phyloP scores from a whole-genome alignment of 148 eudicot species.

The Rhododendron ovatum region DNA sequence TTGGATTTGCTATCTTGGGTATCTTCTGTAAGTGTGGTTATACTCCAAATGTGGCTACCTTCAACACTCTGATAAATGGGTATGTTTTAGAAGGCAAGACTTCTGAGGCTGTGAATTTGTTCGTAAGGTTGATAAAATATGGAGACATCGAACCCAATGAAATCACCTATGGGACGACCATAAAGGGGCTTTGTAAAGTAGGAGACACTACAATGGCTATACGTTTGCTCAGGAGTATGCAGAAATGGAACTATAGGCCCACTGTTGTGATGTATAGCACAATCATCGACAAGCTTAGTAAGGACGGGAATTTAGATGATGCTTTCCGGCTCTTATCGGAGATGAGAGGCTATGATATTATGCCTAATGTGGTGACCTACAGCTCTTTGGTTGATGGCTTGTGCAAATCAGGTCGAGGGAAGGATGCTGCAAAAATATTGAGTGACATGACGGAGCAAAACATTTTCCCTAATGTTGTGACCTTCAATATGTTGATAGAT shows the following conservation, averaged over 20 bases:
- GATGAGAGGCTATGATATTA: constrained; percentile 3
- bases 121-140: neutral
- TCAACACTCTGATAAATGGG: neutral
- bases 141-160: constrained; percentile 1
- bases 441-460: constrained; percentile 1
- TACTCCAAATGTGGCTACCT: constrained; percentile 7
- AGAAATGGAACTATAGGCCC: neutral
- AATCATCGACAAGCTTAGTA: neutral
- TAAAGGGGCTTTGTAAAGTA: constrained; percentile 18
- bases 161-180: neutral
- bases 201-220: constrained; percentile 11
- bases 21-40: constrained; percentile 10
- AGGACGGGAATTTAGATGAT: neutral
- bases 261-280: neutral
- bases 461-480: neutral
- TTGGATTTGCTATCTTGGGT: constrained; percentile 12
- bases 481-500: neutral
- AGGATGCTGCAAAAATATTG: neutral
- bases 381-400: neutral
- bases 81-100: constrained; percentile 1
- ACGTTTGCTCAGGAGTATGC: neutral
- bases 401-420: neutral
- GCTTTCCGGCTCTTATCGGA: neutral
- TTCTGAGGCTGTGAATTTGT: constrained; percentile 14
- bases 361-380: neutral